These are phyloP conservation scores for Rosellinia necatrix DNA, from an alignment of 2,329 filamentous ascomycete genomes.

Conservation along the genomic window DNA sequence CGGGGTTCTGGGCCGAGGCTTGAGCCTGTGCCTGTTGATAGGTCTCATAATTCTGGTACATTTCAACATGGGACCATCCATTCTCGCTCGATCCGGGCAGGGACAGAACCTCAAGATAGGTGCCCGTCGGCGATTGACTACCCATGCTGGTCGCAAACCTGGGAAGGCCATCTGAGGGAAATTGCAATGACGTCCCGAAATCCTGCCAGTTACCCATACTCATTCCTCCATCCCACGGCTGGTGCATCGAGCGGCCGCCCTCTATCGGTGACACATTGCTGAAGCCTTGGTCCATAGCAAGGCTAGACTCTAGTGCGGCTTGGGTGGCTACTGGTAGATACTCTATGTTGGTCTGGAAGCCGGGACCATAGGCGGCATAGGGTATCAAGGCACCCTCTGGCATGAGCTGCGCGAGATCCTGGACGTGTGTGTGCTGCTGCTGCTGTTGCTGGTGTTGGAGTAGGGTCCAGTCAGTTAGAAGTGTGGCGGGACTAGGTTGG, in stretches of 20 bases:
- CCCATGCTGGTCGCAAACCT: conserved; percentile 50
- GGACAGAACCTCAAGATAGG: conserved; percentile 84
- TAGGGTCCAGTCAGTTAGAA: conserved; percentile 66
- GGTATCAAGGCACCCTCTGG: conserved; percentile 60
- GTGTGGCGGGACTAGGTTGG: conserved; percentile 52
- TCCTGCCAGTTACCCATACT: conserved; percentile 80
- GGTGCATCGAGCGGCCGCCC: conserved; percentile 59
- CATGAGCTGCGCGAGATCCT: conserved; percentile 58
- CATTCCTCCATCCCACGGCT: conserved; percentile 56
- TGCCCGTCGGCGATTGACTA: conserved; percentile 74
- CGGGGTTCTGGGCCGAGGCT: conserved; percentile 56
- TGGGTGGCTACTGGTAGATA: conserved; percentile 68
- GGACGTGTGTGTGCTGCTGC: conserved; percentile 50
- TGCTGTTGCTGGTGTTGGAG: conserved; percentile 60
- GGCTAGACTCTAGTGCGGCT: conserved; percentile 63
- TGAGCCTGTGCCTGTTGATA: conserved; percentile 58
- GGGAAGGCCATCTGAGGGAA: conserved; percentile 48
- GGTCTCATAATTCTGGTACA: conserved; percentile 72
- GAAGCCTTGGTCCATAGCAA: conserved; percentile 68
- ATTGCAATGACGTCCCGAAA: conserved; percentile 67
- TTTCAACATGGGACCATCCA: conserved; percentile 83
- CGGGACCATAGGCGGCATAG: conserved; percentile 55
- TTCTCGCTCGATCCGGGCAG: conserved; percentile 83
- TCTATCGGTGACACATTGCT: conserved; percentile 61
- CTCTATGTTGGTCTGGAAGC: conserved; percentile 61